Evolutionary conservation across 345 rosid genomes (phyloP), one percentile per base, ranked within the genome.

Genomic region (Turnera subulata): DNA sequence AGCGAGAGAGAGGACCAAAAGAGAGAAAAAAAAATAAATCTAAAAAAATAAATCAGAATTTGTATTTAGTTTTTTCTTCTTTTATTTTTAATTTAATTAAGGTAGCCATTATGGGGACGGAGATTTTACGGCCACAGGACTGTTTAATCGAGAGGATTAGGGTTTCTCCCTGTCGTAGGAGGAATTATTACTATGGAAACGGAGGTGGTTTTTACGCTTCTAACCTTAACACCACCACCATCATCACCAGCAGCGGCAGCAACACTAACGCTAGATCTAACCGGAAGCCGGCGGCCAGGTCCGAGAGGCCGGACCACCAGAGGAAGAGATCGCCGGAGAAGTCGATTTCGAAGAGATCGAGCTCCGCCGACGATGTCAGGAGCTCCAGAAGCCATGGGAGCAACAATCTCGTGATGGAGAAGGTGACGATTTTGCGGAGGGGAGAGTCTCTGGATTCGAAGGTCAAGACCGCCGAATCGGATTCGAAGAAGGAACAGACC

Each of bases 51-150:
- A n/a, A n/a, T n/a, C n/a, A n/a, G n/a, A n/a, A n/a, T n/a, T n/a
- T 13, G 6, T 14, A 1, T 5, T 1, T 10, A 25, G 8, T 15
- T 22, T 15, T 40, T 8, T 5, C 22, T 2, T 0, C 33, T n/a
- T 22, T 46, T 40, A 53, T 17, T 3, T 45, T 0, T 6, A 20
- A 19, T 53, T 33, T 25, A 6, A 14, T 25, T 50, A 0, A 44
- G 9, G 16, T 4, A 4, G 35, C 43, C 9, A 21, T 23, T 10
- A 93, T 89, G 99, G 99, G 86, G 20, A 89, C 96, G 25, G 86
- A 93, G 74, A 55, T 85, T 20, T 70, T 87, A 53, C 75, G 90
- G 63, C 94, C 99, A 16, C 97, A 80, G 65, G 82, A 82, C 55
- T 77, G 81, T 80, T 68, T 87, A 60, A 59, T 58, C 35, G 72